These are phyloP conservation scores for Phoma sp. DNA, from an alignment of 2,329 filamentous ascomycete species.

Conservation along the genomic window DNA sequence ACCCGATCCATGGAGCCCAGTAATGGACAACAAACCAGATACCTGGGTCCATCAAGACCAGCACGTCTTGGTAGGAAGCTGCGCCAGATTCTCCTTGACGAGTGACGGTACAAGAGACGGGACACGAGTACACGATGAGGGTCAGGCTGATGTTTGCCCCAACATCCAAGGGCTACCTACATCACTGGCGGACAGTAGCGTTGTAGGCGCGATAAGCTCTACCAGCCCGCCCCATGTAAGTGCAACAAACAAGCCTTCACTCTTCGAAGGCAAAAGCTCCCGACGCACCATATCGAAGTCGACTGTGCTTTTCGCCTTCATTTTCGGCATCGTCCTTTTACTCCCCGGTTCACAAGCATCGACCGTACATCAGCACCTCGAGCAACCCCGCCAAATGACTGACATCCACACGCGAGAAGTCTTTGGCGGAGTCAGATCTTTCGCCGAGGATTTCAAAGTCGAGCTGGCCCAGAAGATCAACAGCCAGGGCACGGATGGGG, in stretches of 20 bases:
- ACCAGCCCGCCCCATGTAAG: neutral
- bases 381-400: neutral
- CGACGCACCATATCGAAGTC: neutral
- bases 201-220: neutral
- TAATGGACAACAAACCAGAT: slow-evolving; percentile 22
- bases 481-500: neutral
- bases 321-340: neutral
- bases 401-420: neutral
- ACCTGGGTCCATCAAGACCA: slow-evolving; percentile 25
- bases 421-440: neutral
- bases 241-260: neutral
- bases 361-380: neutral
- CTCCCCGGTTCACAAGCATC: neutral
- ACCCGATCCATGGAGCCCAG: slow-evolving; percentile 25
- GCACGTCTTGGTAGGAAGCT: slow-evolving; percentile 22
- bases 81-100: slow-evolving; percentile 23
- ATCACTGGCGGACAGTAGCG: neutral
- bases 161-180: neutral
- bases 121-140: slow-evolving; percentile 19
- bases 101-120: slow-evolving; percentile 33
- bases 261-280: neutral
- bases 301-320: neutral
- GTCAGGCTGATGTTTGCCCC: slow-evolving; percentile 5
- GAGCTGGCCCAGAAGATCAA: neutral
- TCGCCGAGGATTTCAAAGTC: neutral